phyloP scores from a whole-genome alignment of 2,329 filamentous ascomycete species.

The Chrysoporthe austroafricana region DNA sequence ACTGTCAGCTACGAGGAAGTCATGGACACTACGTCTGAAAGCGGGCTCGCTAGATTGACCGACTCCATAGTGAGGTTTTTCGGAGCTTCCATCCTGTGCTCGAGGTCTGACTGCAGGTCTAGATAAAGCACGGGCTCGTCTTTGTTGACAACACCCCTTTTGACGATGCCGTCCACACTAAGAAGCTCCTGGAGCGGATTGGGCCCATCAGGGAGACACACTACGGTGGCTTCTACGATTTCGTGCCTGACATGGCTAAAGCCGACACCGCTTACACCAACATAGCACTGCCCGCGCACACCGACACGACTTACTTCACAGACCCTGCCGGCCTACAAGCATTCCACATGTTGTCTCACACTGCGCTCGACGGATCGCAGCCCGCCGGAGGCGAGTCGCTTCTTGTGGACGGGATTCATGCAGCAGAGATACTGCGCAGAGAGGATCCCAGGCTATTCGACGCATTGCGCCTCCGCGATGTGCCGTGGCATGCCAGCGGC shows the following conservation, averaged over 20 bases:
- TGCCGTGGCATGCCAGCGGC: conserved; percentile 86
- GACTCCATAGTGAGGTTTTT: conserved; percentile 60
- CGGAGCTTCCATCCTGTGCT: background rate
- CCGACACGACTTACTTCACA: conserved; percentile 94
- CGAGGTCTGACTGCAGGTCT: conserved; percentile 4
- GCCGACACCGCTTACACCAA: conserved; percentile 94
- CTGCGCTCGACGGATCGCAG: conserved; percentile 39
- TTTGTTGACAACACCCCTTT: conserved; percentile 73
- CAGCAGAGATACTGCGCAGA: conserved; percentile 61
- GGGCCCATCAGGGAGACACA: conserved; percentile 88
- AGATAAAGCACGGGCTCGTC: conserved; percentile 75
- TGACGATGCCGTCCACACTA: conserved; percentile 69
- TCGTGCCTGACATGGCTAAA: conserved; percentile 83
- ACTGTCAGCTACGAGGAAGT: conserved; percentile 63
- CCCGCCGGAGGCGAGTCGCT: conserved; percentile 72
- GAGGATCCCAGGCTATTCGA: conserved; percentile 61
- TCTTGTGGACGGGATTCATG: conserved; percentile 84
- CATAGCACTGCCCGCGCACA: conserved; percentile 80
- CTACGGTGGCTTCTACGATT: conserved; percentile 82
- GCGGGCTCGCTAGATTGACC: conserved; percentile 65
- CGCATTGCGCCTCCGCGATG: conserved; percentile 56
- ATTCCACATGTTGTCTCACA: conserved; percentile 88
- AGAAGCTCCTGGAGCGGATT: conserved; percentile 77
- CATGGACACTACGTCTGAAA: conserved; percentile 54
- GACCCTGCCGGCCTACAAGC: conserved; percentile 90